Conservation (phyloP, 225 moss, liverwort and hornwort genomes). For the Polytrichum commune region DNA sequence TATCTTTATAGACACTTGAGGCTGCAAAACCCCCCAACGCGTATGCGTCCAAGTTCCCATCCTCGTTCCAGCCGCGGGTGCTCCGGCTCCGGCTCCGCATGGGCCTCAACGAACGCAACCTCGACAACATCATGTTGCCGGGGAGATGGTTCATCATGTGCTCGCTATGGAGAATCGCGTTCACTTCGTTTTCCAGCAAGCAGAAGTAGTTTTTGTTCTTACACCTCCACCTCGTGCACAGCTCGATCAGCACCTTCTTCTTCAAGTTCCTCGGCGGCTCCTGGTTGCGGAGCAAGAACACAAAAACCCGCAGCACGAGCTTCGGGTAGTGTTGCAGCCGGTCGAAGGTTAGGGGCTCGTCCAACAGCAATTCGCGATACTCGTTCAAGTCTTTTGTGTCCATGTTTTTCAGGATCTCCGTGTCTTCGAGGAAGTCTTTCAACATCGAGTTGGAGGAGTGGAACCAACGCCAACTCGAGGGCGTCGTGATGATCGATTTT, state of each 20-base stretch:
- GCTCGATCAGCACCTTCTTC: constrained; percentile 26
- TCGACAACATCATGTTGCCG: background rate
- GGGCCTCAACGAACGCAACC: background rate
- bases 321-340: constrained; percentile 51
- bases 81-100: too few relatives aligned
- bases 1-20: background rate
- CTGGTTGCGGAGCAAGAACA: constrained; percentile 47
- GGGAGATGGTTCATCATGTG: background rate
- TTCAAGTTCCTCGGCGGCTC: constrained; percentile 30
- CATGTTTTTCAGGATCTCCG: constrained; percentile 43
- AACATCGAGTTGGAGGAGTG: constrained; percentile 45
- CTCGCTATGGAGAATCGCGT: constrained; percentile 13
- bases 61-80: background rate
- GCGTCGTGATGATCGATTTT: constrained; percentile 30
- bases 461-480: constrained; percentile 53
- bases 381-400: constrained; percentile 52
- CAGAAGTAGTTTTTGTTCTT: constrained; percentile 57
- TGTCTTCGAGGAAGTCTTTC: constrained; percentile 44
- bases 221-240: constrained; percentile 51
- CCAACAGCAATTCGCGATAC: constrained; percentile 41
- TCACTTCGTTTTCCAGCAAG: constrained; percentile 28
- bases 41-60: background rate
- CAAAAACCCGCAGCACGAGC: constrained; percentile 50
- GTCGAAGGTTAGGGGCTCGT: constrained; percentile 40
- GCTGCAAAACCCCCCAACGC: constrained; percentile 6